Conservation (phyloP, 164 flowering plant species). For the Stephania yunnanensis region DNA sequence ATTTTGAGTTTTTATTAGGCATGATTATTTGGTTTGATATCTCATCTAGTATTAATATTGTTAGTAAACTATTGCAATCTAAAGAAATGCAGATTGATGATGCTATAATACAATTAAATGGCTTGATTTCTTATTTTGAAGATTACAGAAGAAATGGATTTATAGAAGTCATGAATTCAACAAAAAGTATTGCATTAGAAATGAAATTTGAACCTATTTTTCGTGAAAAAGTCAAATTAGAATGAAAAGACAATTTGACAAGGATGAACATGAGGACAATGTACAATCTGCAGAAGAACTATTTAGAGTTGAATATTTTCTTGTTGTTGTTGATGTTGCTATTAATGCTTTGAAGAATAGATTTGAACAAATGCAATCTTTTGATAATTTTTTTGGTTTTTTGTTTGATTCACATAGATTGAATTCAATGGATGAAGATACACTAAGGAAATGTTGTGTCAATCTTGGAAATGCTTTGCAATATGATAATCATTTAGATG, state of each 20-base stretch:
- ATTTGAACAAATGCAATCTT: constrained; percentile 11
- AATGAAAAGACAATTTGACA: constrained; percentile 11
- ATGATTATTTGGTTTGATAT: no score
- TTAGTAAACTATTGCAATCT: no score
- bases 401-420: neutral
- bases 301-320: constrained; percentile 10
- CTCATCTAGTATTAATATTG: no score
- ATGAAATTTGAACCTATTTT: neutral
- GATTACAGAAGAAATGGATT: neutral
- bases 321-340: constrained; percentile 4
- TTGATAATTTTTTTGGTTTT: neutral
- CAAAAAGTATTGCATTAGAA: neutral
- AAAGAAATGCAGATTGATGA: no score
- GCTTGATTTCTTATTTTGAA: neutral
- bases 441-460: neutral
- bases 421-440: constrained; percentile 4
- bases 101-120: neutral
- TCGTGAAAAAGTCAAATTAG: neutral
- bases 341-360: constrained; percentile 1
- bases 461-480: neutral
- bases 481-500: no score
- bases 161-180: neutral
- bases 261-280: neutral
- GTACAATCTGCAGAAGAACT: constrained; percentile 9
- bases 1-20: no score